Conservation (phyloP, 306 rosid species). For the Carpinus viminea region DNA sequence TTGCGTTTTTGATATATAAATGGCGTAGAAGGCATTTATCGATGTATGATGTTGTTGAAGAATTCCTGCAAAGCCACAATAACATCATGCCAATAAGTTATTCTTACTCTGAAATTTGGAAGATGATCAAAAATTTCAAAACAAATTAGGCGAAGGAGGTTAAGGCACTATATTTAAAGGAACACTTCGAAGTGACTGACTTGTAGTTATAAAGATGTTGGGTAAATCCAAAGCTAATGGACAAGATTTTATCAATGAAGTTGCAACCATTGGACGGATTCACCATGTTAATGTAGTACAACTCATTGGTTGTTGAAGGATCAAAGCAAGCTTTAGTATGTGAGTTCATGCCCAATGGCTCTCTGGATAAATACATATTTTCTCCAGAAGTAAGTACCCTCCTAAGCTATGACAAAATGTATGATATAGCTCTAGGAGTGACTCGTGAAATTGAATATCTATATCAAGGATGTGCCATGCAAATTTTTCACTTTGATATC, state of each 20-base stretch:
- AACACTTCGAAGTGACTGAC: constrained; percentile 8
- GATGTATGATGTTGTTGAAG: not conserved
- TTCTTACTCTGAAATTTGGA: constrained; percentile 22
- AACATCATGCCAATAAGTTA: constrained; percentile 13
- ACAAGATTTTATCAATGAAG: constrained; percentile 28
- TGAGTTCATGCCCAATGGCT: constrained; percentile 32
- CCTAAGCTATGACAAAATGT: not conserved
- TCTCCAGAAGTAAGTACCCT: not conserved
- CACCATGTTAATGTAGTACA: constrained; percentile 25
- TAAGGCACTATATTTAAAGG: constrained; percentile 22
- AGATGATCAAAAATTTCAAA: constrained; percentile 16
- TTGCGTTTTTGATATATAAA: not conserved
- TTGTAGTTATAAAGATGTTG: constrained; percentile 24
- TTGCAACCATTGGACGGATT: constrained; percentile 18
- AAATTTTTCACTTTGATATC: not conserved
- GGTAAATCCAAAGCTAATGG: constrained; percentile 16
- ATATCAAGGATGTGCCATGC: not conserved
- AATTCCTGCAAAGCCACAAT: not conserved
- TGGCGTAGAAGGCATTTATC: constrained; percentile 10
- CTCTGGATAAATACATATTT: constrained; percentile 32
- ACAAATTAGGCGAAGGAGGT: constrained; percentile 28
- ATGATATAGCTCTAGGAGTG: not conserved
- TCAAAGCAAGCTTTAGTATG: constrained; percentile 21
- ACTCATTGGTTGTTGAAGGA: constrained; percentile 23
- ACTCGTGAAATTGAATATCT: not conserved